phyloP scores from a whole-genome alignment of 2,329 filamentous ascomycete genomes.

The Xenoacremonium recifei region DNA sequence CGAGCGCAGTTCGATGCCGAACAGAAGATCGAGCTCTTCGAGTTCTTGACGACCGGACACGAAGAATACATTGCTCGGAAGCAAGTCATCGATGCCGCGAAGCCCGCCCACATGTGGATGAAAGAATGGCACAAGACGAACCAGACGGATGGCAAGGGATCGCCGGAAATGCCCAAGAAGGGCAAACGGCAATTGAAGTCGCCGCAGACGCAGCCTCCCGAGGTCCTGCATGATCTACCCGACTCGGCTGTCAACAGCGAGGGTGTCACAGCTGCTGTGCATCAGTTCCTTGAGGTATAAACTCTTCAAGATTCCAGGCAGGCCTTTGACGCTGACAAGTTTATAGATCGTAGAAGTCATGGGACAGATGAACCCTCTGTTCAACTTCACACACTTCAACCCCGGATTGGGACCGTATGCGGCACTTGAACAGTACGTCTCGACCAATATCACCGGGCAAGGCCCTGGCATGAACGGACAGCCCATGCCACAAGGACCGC shows the following conservation, averaged over 20 bases:
- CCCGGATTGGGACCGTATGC: slow-evolving; percentile 54
- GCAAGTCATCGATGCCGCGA: slow-evolving; percentile 59
- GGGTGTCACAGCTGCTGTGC: slow-evolving; percentile 60
- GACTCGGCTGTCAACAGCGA: slow-evolving; percentile 57
- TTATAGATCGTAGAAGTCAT: slow-evolving; percentile 62
- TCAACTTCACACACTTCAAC: slow-evolving; percentile 56
- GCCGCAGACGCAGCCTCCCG: slow-evolving; percentile 56
- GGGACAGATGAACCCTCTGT: slow-evolving; percentile 64
- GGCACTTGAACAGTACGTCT: slow-evolving; percentile 61
- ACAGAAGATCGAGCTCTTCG: slow-evolving; percentile 80
- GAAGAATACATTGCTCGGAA: slow-evolving; percentile 81
- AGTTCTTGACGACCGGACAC: slow-evolving; percentile 73
- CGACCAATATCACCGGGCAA: slow-evolving; percentile 41
- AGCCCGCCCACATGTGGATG: slow-evolving; percentile 61
- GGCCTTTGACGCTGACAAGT: slow-evolving; percentile 20
- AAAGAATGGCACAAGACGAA: slow-evolving; percentile 65
- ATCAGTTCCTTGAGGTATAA: slow-evolving; percentile 63
- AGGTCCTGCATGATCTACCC: slow-evolving; percentile 56
- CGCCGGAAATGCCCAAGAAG: slow-evolving; percentile 68
- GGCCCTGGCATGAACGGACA: slow-evolving; percentile 47
- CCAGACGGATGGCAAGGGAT: slow-evolving; percentile 54
- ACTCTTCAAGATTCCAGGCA: slow-evolving; percentile 14
- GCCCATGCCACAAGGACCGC: slow-evolving; percentile 42
- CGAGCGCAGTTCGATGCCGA: slow-evolving; percentile 76
- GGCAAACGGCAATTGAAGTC: slow-evolving; percentile 61